Conservation (phyloP, 345 rosid genomes). For the Gossypium rotundifolium region DNA sequence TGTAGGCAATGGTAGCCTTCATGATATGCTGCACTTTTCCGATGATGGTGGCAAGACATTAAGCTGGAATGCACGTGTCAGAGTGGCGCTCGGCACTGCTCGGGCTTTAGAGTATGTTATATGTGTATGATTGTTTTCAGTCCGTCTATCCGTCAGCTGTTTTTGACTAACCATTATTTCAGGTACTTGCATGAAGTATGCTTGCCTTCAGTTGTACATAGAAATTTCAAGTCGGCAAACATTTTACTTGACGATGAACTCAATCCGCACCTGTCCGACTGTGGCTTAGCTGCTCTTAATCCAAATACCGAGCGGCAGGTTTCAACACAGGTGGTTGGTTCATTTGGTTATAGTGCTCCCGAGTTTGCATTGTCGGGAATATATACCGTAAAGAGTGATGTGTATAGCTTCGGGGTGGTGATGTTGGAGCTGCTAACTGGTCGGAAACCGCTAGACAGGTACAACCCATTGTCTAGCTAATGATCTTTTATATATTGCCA, state of each 20-base stretch:
- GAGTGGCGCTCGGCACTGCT: conserved; percentile 96
- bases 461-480: not conserved
- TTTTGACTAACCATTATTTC: conserved; percentile 18
- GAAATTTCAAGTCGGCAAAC: conserved; percentile 96
- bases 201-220: conserved; percentile 93
- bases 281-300: conserved; percentile 91
- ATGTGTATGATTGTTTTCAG: conserved; percentile 8
- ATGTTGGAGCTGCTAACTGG: conserved; percentile 98
- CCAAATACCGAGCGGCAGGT: conserved; percentile 96
- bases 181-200: conserved; percentile 99
- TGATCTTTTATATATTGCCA: conserved; percentile 3
- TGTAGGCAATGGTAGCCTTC: conserved; percentile 68
- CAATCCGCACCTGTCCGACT: conserved; percentile 88
- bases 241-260: conserved; percentile 94
- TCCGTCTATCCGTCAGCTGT: not conserved
- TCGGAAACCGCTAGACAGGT: conserved; percentile 97
- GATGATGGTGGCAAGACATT: conserved; percentile 65
- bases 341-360: conserved; percentile 98
- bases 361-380: conserved; percentile 95
- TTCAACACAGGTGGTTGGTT: conserved; percentile 88
- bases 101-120: conserved; percentile 92
- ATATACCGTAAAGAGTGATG: conserved; percentile 95
- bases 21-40: conserved; percentile 75
- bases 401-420: conserved; percentile 97
- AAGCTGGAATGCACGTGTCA: conserved; percentile 94